Percentiles rank a stretch among this genome's conserved stretches.
These are phyloP conservation scores for Escallonia rubra DNA, from an alignment of 129 eudicot genomes.

Conservation along the genomic window DNA sequence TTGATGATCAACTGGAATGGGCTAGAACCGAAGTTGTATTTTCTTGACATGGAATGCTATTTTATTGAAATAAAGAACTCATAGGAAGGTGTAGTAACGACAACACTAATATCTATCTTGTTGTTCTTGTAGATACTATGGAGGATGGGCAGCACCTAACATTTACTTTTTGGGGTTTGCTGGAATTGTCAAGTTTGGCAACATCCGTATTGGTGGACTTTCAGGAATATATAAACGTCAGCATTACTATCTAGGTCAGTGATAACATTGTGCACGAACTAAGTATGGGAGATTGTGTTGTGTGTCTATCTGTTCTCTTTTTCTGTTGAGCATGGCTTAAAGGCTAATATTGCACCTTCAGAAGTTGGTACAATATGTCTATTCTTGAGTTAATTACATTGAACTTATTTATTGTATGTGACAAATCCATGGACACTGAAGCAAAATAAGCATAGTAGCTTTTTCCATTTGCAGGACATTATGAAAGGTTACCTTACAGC, in stretches of 20 bases:
- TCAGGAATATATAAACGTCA: conserved; percentile 85
- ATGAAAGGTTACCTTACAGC: conserved; percentile 82
- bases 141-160: conserved; percentile 97
- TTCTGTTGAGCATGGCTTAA: background rate
- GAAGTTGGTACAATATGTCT: conserved; percentile 8
- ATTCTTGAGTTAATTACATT: background rate
- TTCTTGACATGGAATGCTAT: background rate
- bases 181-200: conserved; percentile 91
- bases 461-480: conserved; percentile 58
- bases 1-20: conserved; percentile 1
- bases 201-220: conserved; percentile 86
- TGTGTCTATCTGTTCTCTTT: no score
- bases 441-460: background rate
- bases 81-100: conserved; percentile 9
- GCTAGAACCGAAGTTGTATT: background rate
- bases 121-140: conserved; percentile 67
- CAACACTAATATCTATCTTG: conserved; percentile 12
- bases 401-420: background rate
- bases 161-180: conserved; percentile 95
- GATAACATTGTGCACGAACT: background rate
- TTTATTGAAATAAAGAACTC: background rate
- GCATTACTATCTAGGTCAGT: conserved; percentile 69
- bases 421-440: background rate
- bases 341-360: background rate
- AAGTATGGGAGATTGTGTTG: background rate